Evolutionary conservation across 768 basidiomycete species (phyloP), one percentile per base, ranked within the genome.

Genomic region (Tricholomella constricta): DNA sequence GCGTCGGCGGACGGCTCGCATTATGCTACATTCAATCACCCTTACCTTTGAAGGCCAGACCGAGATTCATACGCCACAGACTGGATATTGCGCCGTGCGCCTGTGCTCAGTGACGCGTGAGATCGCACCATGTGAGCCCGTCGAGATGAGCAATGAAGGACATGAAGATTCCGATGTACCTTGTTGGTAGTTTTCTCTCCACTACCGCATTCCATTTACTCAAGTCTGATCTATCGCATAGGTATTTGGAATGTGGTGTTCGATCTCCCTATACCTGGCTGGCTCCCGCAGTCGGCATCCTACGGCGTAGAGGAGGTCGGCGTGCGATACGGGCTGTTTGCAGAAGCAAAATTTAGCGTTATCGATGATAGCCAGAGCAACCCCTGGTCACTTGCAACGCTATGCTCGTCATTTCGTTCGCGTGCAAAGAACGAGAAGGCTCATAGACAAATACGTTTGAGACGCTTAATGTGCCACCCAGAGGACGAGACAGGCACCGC

Each of bases 21-120:
- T 86, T 36, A 65, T 86, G 4, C 78, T 94, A 17, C 80, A 83
- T 56, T 93, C 91, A 1, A 72, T 96, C 34, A 70, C 75, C 37
- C 66, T 97, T 59, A 84, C 82, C 3, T 91, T 97, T 52, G 94
- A 97, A 62, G 94, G 94, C 23, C 91, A 93, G 69, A 79, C 84
- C 17, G 94, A 96, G 66, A 77, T 85, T 20, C 73, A 86, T 55
- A 81, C 85, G 10, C 78, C 81, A 6, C 70, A 69, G 35, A 79
- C 82, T 27, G 84, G 89, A 54, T 95, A 95, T 65, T 74, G 80
- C 12, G 78, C 84, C 8, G 51, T 84, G 26, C 86, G 92, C 40
- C 73, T 96, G 14, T 88, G 85, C 63, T 74, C 81, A 14, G 65
- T 88, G 44, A 81, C 84, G 17, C 81, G 82, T 43, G 83, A 89